Conservation (phyloP, 1,139 yeast species). For the Yamadazyma kanchanaburiensis region DNA sequence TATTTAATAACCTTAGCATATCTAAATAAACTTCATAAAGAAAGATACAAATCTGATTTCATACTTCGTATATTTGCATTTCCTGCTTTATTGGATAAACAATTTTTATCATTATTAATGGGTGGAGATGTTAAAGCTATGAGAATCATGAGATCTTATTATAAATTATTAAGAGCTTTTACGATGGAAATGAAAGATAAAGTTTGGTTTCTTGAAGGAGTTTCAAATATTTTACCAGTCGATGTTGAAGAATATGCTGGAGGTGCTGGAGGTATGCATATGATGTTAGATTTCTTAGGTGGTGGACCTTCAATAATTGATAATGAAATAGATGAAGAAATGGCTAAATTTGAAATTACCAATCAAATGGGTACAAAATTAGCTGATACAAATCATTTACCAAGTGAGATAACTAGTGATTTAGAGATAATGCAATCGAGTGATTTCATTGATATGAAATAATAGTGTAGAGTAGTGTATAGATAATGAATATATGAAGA, state of each 20-base stretch:
- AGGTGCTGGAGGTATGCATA: slow-evolving; percentile 83
- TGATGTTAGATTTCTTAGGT: slow-evolving; percentile 84
- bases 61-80: slow-evolving; percentile 86
- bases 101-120: slow-evolving; percentile 70
- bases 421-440: slow-evolving; percentile 49
- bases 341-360: slow-evolving; percentile 44
- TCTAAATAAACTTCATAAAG: slow-evolving; percentile 78
- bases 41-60: slow-evolving; percentile 80
- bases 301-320: slow-evolving; percentile 59
- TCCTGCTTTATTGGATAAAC: slow-evolving; percentile 85
- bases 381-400: slow-evolving; percentile 52
- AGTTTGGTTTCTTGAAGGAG: slow-evolving; percentile 95
- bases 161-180: slow-evolving; percentile 73
- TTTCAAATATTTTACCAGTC: slow-evolving; percentile 77
- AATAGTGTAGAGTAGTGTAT: no score
- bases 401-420: slow-evolving; percentile 52
- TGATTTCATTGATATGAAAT: slow-evolving; percentile 32
- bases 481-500: slow-evolving; percentile 2
- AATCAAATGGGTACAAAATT: slow-evolving; percentile 40
- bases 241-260: slow-evolving; percentile 84
- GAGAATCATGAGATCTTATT: slow-evolving; percentile 87
- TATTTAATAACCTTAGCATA: slow-evolving; percentile 83
- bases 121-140: slow-evolving; percentile 83
- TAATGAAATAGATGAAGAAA: slow-evolving; percentile 40
- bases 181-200: slow-evolving; percentile 84